phyloP scores from a whole-genome alignment of 495 filamentous ascomycete species.

The Hyaloscypha hepaticicola region DNA sequence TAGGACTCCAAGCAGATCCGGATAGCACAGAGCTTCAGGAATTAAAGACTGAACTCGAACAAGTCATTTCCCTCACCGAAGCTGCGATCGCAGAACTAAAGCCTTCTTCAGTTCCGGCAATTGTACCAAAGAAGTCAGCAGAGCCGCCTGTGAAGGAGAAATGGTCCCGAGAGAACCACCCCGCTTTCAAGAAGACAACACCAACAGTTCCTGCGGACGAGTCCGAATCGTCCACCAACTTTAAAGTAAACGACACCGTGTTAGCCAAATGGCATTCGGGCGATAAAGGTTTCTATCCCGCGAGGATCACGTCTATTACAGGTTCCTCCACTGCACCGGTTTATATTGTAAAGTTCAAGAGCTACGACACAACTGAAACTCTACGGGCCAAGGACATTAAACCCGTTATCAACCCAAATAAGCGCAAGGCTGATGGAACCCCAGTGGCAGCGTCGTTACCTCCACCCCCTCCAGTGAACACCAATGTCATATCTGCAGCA shows the following conservation, averaged over 20 bases:
- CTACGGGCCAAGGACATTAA: conserved; percentile 82
- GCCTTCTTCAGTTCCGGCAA: conserved; percentile 46
- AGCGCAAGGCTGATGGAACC: conserved; percentile 87
- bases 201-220: conserved; percentile 45
- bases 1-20: conserved; percentile 76
- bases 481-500: conserved; percentile 81
- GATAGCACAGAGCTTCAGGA: conserved; percentile 77
- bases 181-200: conserved; percentile 58
- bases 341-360: conserved; percentile 92
- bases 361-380: conserved; percentile 83
- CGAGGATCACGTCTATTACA: conserved; percentile 89
- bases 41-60: conserved; percentile 79
- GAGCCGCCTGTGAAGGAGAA: conserved; percentile 53
- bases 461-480: conserved; percentile 39
- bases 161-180: conserved; percentile 73
- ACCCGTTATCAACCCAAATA: conserved; percentile 67
- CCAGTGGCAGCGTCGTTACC: conserved; percentile 49
- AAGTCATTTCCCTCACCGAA: conserved; percentile 77
- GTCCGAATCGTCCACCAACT: conserved; percentile 51
- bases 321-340: conserved; percentile 84
- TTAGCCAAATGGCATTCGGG: conserved; percentile 88
- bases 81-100: conserved; percentile 78
- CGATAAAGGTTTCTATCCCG: conserved; percentile 88
- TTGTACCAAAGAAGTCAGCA: conserved; percentile 42
- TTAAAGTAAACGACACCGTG: conserved; percentile 86